These are phyloP conservation scores for Boletus subparvulus DNA, from an alignment of 768 basidiomycete species.

Conservation along the genomic window DNA sequence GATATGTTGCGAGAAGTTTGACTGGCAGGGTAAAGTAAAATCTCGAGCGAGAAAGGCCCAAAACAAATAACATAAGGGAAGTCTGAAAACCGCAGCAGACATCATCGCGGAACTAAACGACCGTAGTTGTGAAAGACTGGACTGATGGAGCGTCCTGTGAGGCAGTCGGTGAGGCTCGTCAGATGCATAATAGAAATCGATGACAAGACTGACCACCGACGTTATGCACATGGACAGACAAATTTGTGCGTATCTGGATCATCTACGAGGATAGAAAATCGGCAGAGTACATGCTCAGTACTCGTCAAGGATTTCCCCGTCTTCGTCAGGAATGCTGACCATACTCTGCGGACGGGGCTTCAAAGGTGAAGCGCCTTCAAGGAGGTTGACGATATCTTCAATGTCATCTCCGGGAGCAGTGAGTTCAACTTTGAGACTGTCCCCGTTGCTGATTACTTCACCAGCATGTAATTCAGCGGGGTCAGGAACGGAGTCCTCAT, in stretches of 20 bases:
- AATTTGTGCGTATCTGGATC: constrained; percentile 15
- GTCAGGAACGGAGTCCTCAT: constrained; percentile 3
- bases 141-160: constrained; percentile 12
- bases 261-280: constrained; percentile 22
- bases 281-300: constrained; percentile 35
- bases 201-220: constrained; percentile 14
- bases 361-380: constrained; percentile 43
- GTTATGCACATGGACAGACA: constrained; percentile 28
- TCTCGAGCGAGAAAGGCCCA: constrained; percentile 16
- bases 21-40: constrained; percentile 5
- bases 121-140: constrained; percentile 29
- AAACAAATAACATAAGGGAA: constrained; percentile 19
- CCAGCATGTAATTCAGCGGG: constrained; percentile 11
- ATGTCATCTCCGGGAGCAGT: constrained; percentile 41
- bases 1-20: neutral
- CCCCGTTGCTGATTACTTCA: constrained; percentile 11
- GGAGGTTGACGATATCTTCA: constrained; percentile 65
- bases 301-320: constrained; percentile 55
- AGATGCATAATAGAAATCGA: neutral
- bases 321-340: constrained; percentile 52
- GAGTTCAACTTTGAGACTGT: constrained; percentile 2
- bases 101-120: constrained; percentile 34
- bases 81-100: constrained; percentile 20
- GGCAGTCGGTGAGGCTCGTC: neutral
- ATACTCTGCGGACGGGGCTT: constrained; percentile 45